phyloP scores from a whole-genome alignment of 2,329 filamentous ascomycete species.

The Ascochyta viciae-villosae region DNA sequence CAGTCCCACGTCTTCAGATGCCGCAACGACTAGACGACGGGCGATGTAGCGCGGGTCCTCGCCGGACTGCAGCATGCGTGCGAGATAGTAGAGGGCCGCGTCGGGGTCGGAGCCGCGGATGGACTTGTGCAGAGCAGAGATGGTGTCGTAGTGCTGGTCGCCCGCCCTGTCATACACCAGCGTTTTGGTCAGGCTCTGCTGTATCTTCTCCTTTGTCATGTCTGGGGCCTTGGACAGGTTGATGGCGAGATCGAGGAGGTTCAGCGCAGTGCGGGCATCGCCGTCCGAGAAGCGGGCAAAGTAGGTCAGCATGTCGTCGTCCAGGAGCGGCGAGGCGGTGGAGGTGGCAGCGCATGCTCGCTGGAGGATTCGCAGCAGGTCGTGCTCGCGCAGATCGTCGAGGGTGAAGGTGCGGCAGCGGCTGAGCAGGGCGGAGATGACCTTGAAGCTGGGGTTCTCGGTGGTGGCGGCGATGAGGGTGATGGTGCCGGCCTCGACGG shows the following conservation, averaged over 20 bases:
- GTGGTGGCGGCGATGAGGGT: conserved; percentile 95
- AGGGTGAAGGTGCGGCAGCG: conserved; percentile 92
- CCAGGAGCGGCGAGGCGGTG: conserved; percentile 66
- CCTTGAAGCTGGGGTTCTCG: conserved; percentile 94
- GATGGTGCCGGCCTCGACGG: conserved; percentile 88
- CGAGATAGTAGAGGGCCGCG: conserved; percentile 91
- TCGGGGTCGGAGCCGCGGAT: conserved; percentile 87
- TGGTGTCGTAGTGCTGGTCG: conserved; percentile 97
- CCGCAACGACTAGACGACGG: conserved; percentile 90
- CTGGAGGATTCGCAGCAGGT: conserved; percentile 75
- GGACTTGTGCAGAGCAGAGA: conserved; percentile 96
- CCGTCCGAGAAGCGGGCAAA: conserved; percentile 88
- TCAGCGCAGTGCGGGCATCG: conserved; percentile 90
- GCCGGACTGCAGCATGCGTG: conserved; percentile 92
- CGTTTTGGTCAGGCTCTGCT: conserved; percentile 84
- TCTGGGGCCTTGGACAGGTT: conserved; percentile 70
- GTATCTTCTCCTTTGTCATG: conserved; percentile 78
- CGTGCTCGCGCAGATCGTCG: conserved; percentile 72
- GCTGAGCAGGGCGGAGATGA: conserved; percentile 85
- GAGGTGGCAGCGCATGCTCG: conserved; percentile 74
- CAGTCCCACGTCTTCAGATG: conserved; percentile 90
- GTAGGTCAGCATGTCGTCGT: conserved; percentile 79
- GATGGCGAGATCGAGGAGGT: conserved; percentile 88
- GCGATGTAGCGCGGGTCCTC: conserved; percentile 94
- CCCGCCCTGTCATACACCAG: conserved; percentile 94